Conservation (phyloP, 2,329 filamentous ascomycete species). For the Pyrenophora teres region DNA sequence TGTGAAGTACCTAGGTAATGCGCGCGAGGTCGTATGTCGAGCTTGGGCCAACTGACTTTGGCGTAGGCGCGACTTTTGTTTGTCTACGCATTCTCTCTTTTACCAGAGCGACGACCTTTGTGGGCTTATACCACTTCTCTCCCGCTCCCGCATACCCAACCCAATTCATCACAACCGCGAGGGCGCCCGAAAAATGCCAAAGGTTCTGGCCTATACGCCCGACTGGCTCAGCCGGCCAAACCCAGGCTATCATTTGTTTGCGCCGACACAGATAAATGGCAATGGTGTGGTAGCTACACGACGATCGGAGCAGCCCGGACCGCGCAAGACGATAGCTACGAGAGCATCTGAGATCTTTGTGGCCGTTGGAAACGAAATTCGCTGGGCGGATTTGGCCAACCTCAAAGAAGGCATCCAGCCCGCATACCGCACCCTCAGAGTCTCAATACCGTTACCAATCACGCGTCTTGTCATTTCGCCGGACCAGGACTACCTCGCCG, state of each 20-base stretch:
- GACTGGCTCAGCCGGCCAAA: conserved; percentile 81
- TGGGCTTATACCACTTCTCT: too few species aligned
- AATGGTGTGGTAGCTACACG: conserved; percentile 31
- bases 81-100: conserved; percentile 1
- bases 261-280: conserved; percentile 51
- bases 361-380: conserved; percentile 84
- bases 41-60: conserved; percentile 7
- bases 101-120: not conserved
- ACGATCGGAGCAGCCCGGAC: conserved; percentile 40
- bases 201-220: conserved; percentile 82
- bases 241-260: conserved; percentile 79
- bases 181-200: conserved; percentile 68
- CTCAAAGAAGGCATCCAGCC: conserved; percentile 65
- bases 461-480: conserved; percentile 85
- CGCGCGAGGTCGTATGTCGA: conserved; percentile 18
- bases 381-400: conserved; percentile 84
- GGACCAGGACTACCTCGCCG: conserved; percentile 77
- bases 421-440: conserved; percentile 63
- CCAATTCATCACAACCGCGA: not conserved
- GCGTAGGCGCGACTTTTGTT: conserved; percentile 23
- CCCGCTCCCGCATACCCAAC: not conserved
- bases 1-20: conserved; percentile 8
- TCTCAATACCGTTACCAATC: conserved; percentile 79
- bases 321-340: conserved; percentile 70
- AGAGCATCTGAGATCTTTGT: conserved; percentile 88